Base-by-base conservation (phyloP, 2,329 filamentous ascomycete genomes). In the Colletotrichum sp. region DNA sequence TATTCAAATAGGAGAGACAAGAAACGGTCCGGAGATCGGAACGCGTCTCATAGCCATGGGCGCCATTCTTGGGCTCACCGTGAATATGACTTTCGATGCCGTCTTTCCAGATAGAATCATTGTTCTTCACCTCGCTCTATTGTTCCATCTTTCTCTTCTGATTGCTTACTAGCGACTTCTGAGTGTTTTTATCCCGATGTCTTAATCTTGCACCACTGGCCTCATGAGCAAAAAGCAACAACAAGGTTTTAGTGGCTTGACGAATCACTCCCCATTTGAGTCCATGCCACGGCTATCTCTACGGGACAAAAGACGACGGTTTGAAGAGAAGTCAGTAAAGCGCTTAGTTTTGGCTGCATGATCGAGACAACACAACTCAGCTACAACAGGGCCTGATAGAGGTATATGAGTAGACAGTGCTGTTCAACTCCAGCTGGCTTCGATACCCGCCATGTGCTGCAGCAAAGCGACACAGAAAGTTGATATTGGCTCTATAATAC, bases 161-260 rank as follows among this genome's bases (percentile, higher is more conserved):
- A 48, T 48, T 7, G 39, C 9, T 22, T 13, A 13, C n/a, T 2
- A 13, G 44, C 6, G 8, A 0, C n/a, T 52, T 22, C 11, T 52
- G 16, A 0, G 0, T 22, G 1, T 12, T 22, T 52, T 1, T 8
- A 8, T 8, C 4, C 6, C 1, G 11, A 52, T 52, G 3, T 0
- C 3, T 6, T n/a, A 48, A 8, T 22, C 2, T 13, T 22, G 44
- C 2, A 3, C n/a, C n/a, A 8, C 6, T 22, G 11, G 3, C 0
- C n/a, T 13, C 44, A 52, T 8, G n/a, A 52, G 39, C 9, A n/a
- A 44, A 1, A 19, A 44, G 0, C 36, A 44, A 44, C 39, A 44
- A 19, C 1, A 48, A 48, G 19, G 19, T 12, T n/a, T 48, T 1
- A 1, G 39, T n/a, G 39, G 2, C 19, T 1, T 48, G 19, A 1